phyloP scores from a whole-genome alignment of 257 asterid genomes.

The Mitragyna speciosa region DNA sequence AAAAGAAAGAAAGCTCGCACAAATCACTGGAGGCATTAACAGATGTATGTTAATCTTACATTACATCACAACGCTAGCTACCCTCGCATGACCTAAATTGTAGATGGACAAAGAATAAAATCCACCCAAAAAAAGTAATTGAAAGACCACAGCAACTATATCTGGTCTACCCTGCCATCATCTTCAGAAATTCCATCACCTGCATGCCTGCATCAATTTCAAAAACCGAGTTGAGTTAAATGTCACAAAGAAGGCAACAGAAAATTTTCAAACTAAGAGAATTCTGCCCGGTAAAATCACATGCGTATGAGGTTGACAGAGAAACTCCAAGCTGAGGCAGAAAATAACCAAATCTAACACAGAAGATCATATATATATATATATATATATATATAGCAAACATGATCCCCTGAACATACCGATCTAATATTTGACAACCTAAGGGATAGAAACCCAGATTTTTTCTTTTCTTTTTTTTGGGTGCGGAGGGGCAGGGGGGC shows the following conservation, averaged over 20 bases:
- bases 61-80: constrained; percentile 15
- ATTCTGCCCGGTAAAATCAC: neutral
- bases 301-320: neutral
- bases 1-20: constrained; percentile 19
- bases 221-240: neutral
- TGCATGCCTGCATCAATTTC: constrained; percentile 55
- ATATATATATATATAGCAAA: neutral
- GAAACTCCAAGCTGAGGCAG: neutral
- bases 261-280: no score
- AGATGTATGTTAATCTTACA: constrained; percentile 34
- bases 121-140: constrained; percentile 24
- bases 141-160: constrained; percentile 26
- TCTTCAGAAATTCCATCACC: constrained; percentile 67
- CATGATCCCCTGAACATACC: neutral
- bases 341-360: neutral
- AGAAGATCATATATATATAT: no score
- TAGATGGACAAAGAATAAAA: constrained; percentile 23
- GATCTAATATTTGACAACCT: neutral
- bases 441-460: neutral
- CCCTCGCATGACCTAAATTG: constrained; percentile 13
- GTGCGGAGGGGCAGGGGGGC: no score
- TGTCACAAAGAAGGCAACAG: neutral
- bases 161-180: constrained; percentile 52
- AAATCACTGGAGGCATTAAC: constrained; percentile 32
- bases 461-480: no score